These are phyloP conservation scores for Penicillium freii DNA, from an alignment of 2,329 filamentous ascomycete species.

Conservation along the genomic window DNA sequence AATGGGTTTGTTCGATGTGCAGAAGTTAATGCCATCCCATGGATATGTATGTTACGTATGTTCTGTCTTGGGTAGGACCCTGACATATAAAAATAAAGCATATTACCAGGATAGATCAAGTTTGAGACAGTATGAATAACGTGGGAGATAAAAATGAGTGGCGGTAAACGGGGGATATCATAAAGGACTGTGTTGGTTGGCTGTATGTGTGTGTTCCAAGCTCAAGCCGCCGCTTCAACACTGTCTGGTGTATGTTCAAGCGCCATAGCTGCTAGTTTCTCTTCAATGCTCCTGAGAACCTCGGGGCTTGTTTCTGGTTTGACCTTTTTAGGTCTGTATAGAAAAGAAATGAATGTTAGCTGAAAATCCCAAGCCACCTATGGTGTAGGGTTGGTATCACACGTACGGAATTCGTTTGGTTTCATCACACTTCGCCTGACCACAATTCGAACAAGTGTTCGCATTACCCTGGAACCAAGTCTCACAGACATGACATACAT, in stretches of 20 bases:
- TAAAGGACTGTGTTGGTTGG: neutral
- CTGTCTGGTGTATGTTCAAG: neutral
- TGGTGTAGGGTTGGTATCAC: neutral
- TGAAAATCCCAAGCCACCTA: neutral
- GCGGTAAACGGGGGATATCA: neutral
- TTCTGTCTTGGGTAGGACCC: neutral
- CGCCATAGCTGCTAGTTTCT: conserved; percentile 34
- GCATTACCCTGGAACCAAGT: conserved; percentile 34
- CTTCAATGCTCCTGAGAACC: conserved; percentile 40
- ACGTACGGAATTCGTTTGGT: conserved; percentile 46
- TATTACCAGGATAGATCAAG: neutral
- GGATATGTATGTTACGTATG: neutral
- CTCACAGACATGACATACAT: conserved; percentile 43
- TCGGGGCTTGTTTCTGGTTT: conserved; percentile 42
- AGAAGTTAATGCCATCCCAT: neutral
- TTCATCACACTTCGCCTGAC: conserved; percentile 42
- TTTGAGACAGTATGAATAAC: neutral
- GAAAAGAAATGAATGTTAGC: conserved; percentile 11
- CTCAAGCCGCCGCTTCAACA: neutral
- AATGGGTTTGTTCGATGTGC: neutral
- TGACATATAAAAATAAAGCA: neutral
- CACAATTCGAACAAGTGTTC: conserved; percentile 39
- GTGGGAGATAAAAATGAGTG: neutral
- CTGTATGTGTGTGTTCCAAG: neutral
- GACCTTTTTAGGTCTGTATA: conserved; percentile 39